These are phyloP conservation scores for Fusarium anthophilum DNA, from an alignment of 2,329 filamentous ascomycete species.

Conservation along the genomic window DNA sequence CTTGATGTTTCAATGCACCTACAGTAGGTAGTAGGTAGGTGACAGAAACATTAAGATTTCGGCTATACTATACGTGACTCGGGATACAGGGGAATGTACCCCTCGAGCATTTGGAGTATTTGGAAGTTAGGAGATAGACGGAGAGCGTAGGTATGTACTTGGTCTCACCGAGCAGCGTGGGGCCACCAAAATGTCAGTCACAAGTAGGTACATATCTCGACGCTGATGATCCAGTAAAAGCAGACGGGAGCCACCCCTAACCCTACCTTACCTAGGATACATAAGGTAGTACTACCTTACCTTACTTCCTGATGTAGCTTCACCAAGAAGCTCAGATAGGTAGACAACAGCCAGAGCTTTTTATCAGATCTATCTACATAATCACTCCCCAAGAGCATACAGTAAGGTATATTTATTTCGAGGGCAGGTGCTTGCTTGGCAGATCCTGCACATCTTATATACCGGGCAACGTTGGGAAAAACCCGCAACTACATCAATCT, in stretches of 20 bases:
- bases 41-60: not conserved
- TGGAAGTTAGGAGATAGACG: not conserved
- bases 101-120: not conserved
- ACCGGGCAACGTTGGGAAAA: not conserved
- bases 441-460: not conserved
- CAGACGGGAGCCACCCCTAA: not conserved
- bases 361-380: not conserved
- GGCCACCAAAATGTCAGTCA: not conserved
- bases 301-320: not conserved
- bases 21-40: not conserved
- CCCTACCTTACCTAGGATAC: not conserved
- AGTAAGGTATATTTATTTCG: not conserved
- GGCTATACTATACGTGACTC: not conserved
- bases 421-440: not conserved
- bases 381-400: not conserved
- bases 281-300: not conserved
- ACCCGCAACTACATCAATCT: not conserved
- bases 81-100: not conserved
- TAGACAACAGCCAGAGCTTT: not conserved
- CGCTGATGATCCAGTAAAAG: not conserved
- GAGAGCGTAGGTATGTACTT: not conserved
- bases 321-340: slow-evolving; percentile 1
- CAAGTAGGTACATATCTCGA: not conserved
- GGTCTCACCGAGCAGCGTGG: slow-evolving; percentile 10
- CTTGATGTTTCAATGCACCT: not conserved